These are phyloP conservation scores for Xanthoparmelia taractica DNA, from an alignment of 495 filamentous ascomycete species.

Conservation along the genomic window DNA sequence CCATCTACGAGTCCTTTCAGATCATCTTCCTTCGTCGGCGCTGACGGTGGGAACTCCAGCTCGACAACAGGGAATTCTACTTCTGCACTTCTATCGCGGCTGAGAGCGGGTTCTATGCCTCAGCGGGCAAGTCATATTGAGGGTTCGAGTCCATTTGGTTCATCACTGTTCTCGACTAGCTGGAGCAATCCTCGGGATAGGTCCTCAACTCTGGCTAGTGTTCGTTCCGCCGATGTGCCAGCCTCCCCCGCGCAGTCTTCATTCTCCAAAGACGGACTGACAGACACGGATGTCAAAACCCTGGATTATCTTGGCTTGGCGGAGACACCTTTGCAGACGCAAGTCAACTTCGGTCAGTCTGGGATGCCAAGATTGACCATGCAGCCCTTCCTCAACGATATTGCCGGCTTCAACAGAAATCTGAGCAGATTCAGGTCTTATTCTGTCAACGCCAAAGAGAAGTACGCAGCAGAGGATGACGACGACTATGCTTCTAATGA, in stretches of 20 bases:
- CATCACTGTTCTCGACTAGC: constrained; percentile 79
- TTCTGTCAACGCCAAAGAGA: constrained; percentile 97
- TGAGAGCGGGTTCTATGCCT: constrained; percentile 92
- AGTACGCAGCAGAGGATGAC: constrained; percentile 89
- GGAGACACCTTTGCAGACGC: constrained; percentile 80
- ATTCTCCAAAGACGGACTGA: constrained; percentile 79
- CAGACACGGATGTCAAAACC: constrained; percentile 85
- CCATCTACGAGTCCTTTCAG: constrained; percentile 89
- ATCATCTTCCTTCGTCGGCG: constrained; percentile 60
- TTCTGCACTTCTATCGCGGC: constrained; percentile 70
- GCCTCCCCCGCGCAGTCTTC: constrained; percentile 83
- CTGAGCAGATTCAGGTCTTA: constrained; percentile 89
- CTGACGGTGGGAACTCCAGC: constrained; percentile 42
- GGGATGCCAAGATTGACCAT: constrained; percentile 50
- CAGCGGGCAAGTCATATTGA: constrained; percentile 64
- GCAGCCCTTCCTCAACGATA: constrained; percentile 68
- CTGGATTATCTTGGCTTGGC: constrained; percentile 93
- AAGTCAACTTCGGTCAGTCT: constrained; percentile 58
- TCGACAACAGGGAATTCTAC: constrained; percentile 34
- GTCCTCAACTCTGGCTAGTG: constrained; percentile 77
- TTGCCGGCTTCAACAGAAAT: constrained; percentile 66
- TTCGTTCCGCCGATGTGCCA: constrained; percentile 78
- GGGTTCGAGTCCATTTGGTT: constrained; percentile 69
- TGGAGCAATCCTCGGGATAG: constrained; percentile 72
- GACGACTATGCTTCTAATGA: constrained; percentile 55